phyloP scores from a whole-genome alignment of 2,329 filamentous ascomycete species.

The Neophaeococcomyces mojaviensis region DNA sequence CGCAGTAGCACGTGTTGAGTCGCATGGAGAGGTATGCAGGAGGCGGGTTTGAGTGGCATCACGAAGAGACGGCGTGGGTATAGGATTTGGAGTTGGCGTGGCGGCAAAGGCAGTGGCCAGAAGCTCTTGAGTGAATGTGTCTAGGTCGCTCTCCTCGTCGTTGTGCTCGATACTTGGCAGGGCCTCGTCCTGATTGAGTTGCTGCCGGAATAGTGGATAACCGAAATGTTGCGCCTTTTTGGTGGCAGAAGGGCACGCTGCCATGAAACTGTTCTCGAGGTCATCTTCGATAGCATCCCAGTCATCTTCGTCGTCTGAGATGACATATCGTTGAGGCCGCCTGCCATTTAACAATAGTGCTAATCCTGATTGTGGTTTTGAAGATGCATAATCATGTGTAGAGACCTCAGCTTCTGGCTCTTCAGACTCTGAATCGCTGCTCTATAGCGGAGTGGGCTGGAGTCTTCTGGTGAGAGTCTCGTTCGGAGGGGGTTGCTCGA shows the following conservation, averaged over 20 bases:
- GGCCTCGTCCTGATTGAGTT: background rate
- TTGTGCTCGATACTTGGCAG: background rate
- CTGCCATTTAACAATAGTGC: no score
- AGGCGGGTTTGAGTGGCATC: no score
- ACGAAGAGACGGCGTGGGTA: background rate
- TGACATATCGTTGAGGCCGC: no score
- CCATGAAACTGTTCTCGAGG: background rate
- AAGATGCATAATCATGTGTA: no score
- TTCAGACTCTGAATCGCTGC: no score
- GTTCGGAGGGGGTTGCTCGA: no score
- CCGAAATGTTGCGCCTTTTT: background rate
- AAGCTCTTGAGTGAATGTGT: background rate
- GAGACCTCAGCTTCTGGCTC: no score
- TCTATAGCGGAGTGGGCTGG: no score
- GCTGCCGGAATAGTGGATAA: background rate
- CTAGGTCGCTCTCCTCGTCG: background rate
- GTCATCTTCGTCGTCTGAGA: background rate
- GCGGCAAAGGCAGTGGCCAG: background rate
- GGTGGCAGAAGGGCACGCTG: background rate
- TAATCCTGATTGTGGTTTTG: no score
- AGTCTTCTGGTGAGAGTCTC: no score
- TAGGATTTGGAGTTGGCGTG: background rate
- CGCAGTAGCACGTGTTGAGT: no score
- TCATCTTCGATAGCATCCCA: background rate
- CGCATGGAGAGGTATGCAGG: no score